Evolutionary conservation across 495 filamentous ascomycete species (phyloP).

Genomic region (Venustampulla echinocandica): DNA sequence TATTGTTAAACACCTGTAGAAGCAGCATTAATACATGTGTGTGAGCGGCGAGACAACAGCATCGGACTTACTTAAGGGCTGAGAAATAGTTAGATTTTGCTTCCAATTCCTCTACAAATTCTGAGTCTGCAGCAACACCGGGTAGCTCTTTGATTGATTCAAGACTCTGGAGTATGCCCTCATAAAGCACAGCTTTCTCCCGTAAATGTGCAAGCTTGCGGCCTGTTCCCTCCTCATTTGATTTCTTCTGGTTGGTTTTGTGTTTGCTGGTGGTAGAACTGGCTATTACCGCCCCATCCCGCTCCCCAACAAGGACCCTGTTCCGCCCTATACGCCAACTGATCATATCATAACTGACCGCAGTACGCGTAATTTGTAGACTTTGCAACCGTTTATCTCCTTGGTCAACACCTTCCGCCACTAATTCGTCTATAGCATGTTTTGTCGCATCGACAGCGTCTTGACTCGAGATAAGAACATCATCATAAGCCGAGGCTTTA

Average conservation of each 20-base stretch:
- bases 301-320: slow-evolving; percentile 69
- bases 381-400: slow-evolving; percentile 86
- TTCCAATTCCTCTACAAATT: slow-evolving; percentile 65
- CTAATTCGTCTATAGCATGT: slow-evolving; percentile 82
- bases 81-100: slow-evolving; percentile 77
- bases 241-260: slow-evolving; percentile 29
- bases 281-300: slow-evolving; percentile 62
- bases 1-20: slow-evolving; percentile 67
- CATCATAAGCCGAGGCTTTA: slow-evolving; percentile 77
- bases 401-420: slow-evolving; percentile 71
- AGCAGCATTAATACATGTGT: not conserved
- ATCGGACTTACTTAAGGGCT: slow-evolving; percentile 61
- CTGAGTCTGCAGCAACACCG: slow-evolving; percentile 79
- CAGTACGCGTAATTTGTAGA: slow-evolving; percentile 83
- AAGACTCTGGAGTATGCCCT: slow-evolving; percentile 79
- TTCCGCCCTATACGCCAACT: slow-evolving; percentile 94
- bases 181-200: slow-evolving; percentile 87
- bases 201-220: slow-evolving; percentile 68
- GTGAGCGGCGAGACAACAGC: not conserved
- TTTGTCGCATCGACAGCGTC: slow-evolving; percentile 92
- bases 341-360: slow-evolving; percentile 85
- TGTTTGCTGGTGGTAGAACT: slow-evolving; percentile 21
- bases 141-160: slow-evolving; percentile 84
- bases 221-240: slow-evolving; percentile 43
- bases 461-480: slow-evolving; percentile 81